Conservation (phyloP, 208 protist species). For the Lotmaria passim region DNA sequence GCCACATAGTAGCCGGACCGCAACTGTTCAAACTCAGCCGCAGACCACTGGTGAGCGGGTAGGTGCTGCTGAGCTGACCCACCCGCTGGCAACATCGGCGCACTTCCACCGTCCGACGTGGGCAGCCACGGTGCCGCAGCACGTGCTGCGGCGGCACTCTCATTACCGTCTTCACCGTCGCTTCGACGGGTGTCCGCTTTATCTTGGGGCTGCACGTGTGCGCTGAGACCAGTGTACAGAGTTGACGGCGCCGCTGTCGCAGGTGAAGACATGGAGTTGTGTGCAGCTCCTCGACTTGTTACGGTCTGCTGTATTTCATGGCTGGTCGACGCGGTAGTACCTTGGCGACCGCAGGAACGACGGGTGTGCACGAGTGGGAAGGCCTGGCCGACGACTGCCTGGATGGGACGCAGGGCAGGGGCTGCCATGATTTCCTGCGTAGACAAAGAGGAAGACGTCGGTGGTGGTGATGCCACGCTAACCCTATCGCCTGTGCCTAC, state of each 20-base stretch:
- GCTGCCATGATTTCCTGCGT: too few relatives aligned
- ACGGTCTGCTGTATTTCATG: not conserved
- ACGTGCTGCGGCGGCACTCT: too few relatives aligned
- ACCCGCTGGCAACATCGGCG: constrained; percentile 14
- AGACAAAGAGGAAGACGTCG: not conserved
- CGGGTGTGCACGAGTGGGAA: constrained; percentile 35
- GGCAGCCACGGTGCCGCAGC: not conserved
- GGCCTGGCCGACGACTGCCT: constrained; percentile 42
- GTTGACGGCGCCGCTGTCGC: too few relatives aligned
- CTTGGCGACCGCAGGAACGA: constrained; percentile 32
- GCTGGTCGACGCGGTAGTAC: not conserved
- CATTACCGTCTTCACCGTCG: not conserved
- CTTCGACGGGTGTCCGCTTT: not conserved
- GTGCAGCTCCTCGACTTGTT: not conserved
- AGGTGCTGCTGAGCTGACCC: constrained; percentile 22
- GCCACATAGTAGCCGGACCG: constrained; percentile 44
- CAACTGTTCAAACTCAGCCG: constrained; percentile 46
- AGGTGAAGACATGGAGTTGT: not conserved
- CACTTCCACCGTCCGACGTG: not conserved
- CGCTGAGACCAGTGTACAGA: constrained; percentile 26
- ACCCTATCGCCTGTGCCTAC: not conserved
- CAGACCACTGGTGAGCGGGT: constrained; percentile 52
- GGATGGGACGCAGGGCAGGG: constrained; percentile 42
- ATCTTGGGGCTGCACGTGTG: constrained; percentile 52
- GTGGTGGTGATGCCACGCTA: not conserved